Conservation (phyloP, 768 basidiomycete genomes). For the Lactarius tabidus region DNA sequence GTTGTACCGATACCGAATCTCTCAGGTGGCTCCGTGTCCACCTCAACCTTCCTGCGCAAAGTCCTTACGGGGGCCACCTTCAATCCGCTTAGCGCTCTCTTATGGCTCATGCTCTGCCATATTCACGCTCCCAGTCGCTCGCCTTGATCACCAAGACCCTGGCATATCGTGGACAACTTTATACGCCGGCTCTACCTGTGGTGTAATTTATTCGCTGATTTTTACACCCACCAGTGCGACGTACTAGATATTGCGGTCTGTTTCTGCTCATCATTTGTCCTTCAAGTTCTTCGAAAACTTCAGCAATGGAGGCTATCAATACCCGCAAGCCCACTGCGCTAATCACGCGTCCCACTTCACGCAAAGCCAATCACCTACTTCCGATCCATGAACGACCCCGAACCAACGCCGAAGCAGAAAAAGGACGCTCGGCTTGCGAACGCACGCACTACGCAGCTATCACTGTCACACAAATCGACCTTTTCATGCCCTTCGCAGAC, state of each 20-base stretch:
- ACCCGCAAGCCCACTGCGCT: slow-evolving; percentile 31
- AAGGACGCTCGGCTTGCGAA: slow-evolving; percentile 57
- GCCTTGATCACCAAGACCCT: background rate
- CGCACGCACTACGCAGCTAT: slow-evolving; percentile 84
- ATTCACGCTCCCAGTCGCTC: slow-evolving; percentile 11
- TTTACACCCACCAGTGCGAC: background rate
- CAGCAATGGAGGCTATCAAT: background rate
- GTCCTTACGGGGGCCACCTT: slow-evolving; percentile 3
- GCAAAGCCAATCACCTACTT: slow-evolving; percentile 42
- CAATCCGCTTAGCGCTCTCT: slow-evolving; percentile 14
- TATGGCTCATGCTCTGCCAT: slow-evolving; percentile 1
- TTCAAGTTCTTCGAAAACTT: background rate
- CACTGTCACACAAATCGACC: slow-evolving; percentile 90
- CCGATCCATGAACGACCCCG: slow-evolving; percentile 43
- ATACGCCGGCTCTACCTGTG: background rate
- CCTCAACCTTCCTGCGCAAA: slow-evolving; percentile 4
- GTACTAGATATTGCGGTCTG: background rate
- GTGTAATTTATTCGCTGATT: background rate
- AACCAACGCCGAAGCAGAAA: slow-evolving; percentile 28
- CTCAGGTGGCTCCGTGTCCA: background rate
- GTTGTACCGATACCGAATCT: background rate
- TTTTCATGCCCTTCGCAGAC: slow-evolving; percentile 56
- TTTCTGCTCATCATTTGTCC: background rate
- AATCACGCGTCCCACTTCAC: slow-evolving; percentile 57
- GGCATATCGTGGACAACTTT: background rate